A percentile compares a stretch with the other conserved stretches of the same genome.
phyloP scores from a whole-genome alignment of 2,329 filamentous ascomycete genomes.

The Microsporum audouinii region DNA sequence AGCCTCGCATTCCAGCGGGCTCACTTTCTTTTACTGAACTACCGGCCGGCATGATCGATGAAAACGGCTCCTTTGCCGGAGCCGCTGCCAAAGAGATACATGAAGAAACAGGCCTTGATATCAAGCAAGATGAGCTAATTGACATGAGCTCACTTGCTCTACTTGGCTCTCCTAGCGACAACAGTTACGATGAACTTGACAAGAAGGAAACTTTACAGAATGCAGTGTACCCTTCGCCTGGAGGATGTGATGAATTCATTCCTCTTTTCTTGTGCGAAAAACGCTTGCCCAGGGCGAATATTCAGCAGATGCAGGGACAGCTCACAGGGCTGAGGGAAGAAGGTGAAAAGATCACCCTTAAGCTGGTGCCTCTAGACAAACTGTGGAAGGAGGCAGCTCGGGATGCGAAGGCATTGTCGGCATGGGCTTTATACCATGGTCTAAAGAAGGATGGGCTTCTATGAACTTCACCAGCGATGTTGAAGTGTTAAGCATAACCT shows the following conservation, averaged over 20 bases:
- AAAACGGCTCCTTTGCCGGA: slow-evolving; percentile 42
- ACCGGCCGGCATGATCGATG: slow-evolving; percentile 51
- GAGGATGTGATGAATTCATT: slow-evolving; percentile 49
- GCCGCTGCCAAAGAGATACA: slow-evolving; percentile 46
- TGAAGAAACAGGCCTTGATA: slow-evolving; percentile 46
- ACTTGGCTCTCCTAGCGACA: slow-evolving; percentile 6
- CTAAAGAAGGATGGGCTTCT: slow-evolving; percentile 39
- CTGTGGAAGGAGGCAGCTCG: slow-evolving; percentile 45
- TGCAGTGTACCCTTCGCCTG: slow-evolving; percentile 44
- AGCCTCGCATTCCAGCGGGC: slow-evolving; percentile 47
- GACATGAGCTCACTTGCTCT: slow-evolving; percentile 45
- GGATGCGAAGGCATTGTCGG: slow-evolving; percentile 47
- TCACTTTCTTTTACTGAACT: slow-evolving; percentile 46
- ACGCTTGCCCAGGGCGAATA: slow-evolving; percentile 36
- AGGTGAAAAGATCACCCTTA: slow-evolving; percentile 49
- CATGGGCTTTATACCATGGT: slow-evolving; percentile 45
- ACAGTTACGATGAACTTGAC: slow-evolving; percentile 6
- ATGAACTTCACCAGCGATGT: slow-evolving; percentile 10
- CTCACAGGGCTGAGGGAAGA: slow-evolving; percentile 44
- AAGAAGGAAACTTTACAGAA: slow-evolving; percentile 34
- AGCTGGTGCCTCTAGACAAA: slow-evolving; percentile 40
- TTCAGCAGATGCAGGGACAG: slow-evolving; percentile 42
- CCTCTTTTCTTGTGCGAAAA: slow-evolving; percentile 47
- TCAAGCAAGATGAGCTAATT: slow-evolving; percentile 40
- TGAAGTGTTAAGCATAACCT: too few relatives aligned